Conservation (phyloP, 108 stramenopile genomes). For the Cyclotella baltica region DNA sequence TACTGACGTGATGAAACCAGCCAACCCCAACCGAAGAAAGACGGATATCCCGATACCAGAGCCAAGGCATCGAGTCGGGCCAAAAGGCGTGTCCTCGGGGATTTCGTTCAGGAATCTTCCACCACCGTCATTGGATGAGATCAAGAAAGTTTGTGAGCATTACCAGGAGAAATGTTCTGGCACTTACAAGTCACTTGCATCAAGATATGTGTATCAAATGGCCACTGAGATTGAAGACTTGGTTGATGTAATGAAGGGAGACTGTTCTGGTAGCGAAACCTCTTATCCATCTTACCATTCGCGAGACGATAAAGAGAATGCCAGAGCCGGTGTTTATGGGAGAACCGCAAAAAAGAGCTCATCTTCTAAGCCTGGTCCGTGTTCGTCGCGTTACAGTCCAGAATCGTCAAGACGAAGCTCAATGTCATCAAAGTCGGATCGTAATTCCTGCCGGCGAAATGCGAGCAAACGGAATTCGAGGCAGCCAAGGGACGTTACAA, state of each 20-base stretch:
- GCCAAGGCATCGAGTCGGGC: constrained; percentile 59
- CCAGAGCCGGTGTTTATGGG: constrained; percentile 2
- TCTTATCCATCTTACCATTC: constrained; percentile 13
- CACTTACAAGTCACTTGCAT: constrained; percentile 70
- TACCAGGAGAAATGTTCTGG: constrained; percentile 82
- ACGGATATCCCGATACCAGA: constrained; percentile 56
- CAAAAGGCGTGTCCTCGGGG: constrained; percentile 67
- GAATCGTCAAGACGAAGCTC: not conserved
- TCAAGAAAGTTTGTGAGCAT: constrained; percentile 78
- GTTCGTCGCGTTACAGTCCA: not conserved
- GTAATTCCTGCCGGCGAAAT: not conserved
- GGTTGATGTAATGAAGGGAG: constrained; percentile 54
- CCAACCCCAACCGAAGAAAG: constrained; percentile 24
- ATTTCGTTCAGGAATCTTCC: constrained; percentile 72
- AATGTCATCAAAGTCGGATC: not conserved
- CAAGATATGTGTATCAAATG: constrained; percentile 80
- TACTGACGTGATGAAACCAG: not conserved
- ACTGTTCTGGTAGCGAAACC: constrained; percentile 26
- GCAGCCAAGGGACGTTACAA: not conserved
- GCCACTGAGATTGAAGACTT: constrained; percentile 63
- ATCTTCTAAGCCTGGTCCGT: not conserved
- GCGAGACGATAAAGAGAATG: constrained; percentile 7
- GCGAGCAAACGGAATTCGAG: not conserved
- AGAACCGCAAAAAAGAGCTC: not conserved
- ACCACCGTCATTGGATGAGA: constrained; percentile 60